Evolutionary conservation across 2,329 filamentous ascomycete genomes (phyloP), one percentile per base, ranked within the genome.

Genomic region (Fusarium stilboides): DNA sequence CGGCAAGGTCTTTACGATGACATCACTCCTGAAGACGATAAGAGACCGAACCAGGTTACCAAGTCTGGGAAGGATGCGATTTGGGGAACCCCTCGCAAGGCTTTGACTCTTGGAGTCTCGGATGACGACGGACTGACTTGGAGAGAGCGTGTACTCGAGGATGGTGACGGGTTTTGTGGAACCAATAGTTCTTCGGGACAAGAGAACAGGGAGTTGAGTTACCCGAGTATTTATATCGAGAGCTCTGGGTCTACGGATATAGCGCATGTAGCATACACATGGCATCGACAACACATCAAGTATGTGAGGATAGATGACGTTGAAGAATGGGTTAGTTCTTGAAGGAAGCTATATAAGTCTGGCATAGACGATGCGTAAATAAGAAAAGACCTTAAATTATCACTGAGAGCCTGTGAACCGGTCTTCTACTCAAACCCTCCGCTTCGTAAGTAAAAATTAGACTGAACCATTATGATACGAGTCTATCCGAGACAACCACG

Each of bases 121-220:
- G 62, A 75, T 6, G 79, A 83, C 52, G 69, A 77, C 10, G 81
- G 81, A 0, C 5, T 74, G 12, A 79, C 76, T 1, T 83, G 81
- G 81, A 76, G 62, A 13, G 76, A 76, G 49, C 78, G 75, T 19
- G 74, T 82, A 6, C 62, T 84, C 1, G 80, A 84, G 43, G 81
- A 82, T 5, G 81, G 82, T 0, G 81, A 84, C 64, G 82, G 82
- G 0, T 83, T 80, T 26, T 84, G 82, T 50, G 77, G 83, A 73
- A 84, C 81, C 0, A 84, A 84, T 59, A 82, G 83, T 52, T 82
- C 79, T 0, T 74, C 75, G 12, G 75, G 80, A 1, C 80, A 80
- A 43, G 75, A 78, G 4, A 84, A 84, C 26, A 69, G 81, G 9
- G 82, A 84, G 57, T 45, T 84, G 34, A 82, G 80, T 24, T 84